Base-by-base conservation (phyloP, 495 filamentous ascomycete species). In the Penicilliopsis zonata region DNA sequence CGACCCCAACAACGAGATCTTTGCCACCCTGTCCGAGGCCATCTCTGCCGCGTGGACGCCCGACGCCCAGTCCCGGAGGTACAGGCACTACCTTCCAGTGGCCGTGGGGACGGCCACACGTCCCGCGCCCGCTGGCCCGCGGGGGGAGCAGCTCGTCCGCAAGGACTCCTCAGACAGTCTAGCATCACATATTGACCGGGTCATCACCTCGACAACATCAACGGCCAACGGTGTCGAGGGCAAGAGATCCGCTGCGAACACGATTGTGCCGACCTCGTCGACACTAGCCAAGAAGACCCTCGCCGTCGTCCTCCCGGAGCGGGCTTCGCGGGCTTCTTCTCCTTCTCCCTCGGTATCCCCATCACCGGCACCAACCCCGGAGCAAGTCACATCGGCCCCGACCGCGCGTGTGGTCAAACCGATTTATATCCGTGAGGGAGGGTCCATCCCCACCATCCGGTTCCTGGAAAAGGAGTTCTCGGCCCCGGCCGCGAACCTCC, bases 381-480 rank as follows among this genome's bases (percentile, higher is more conserved):
- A 5, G 10, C 4, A 27, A 12, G 5, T 12, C 5, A 27, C n/a
- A 7, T 15, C 27, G 19, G 4, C 19, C 24, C 6, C 13, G 18
- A 18, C 30, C 13, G 20, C 19, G 5, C 24, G 19, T 1, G 30
- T 41, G 5, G 52, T 66, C 4, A 55, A 54, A 30, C 59, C 63
- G 2, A 68, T 98, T 13, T 98, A 92, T 52, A 98, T 98, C 46
- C 74, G 90, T 8, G 90, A 98, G 59, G 90, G 90, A 2, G 90
- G 90, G 3, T 87, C 80, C 0, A 96, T 98, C 41, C 87, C 92
- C 1, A 78, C 82, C 0, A 94, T 94, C 36, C 63, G 90, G 7
- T 96, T 96, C 52, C 52, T 98, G 28, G 90, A 98, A 52, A 90
- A 93, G 57, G 86, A 93, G 45, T 96, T 96, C 47, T 70, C 70